phyloP scores from a whole-genome alignment of 2,329 filamentous ascomycete genomes.

The Calonectria crousiana region DNA sequence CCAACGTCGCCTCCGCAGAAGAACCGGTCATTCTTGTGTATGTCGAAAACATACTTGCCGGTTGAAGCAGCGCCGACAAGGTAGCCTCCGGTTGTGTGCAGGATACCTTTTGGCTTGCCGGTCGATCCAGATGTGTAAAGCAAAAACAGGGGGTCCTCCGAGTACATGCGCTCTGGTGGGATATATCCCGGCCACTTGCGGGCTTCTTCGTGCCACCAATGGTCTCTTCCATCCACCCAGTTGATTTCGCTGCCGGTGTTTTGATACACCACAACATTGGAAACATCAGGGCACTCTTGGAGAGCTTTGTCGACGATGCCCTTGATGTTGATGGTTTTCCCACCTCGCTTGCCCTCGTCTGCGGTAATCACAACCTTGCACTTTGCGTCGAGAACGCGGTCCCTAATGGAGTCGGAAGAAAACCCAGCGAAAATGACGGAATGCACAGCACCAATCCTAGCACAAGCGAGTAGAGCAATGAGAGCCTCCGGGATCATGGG shows the following conservation, averaged over 20 bases:
- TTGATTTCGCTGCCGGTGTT: slow-evolving; percentile 89
- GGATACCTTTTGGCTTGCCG: slow-evolving; percentile 94
- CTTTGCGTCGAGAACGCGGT: slow-evolving; percentile 87
- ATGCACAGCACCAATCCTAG: slow-evolving; percentile 90
- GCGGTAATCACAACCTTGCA: slow-evolving; percentile 93
- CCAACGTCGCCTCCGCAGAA: slow-evolving; percentile 97
- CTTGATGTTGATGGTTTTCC: slow-evolving; percentile 93
- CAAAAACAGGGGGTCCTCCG: slow-evolving; percentile 93
- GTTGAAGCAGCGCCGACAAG: slow-evolving; percentile 88
- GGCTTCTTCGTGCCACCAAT: slow-evolving; percentile 96
- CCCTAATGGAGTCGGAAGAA: slow-evolving; percentile 90
- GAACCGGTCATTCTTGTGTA: slow-evolving; percentile 88
- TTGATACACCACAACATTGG: slow-evolving; percentile 87
- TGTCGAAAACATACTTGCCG: slow-evolving; percentile 96
- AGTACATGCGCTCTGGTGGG: slow-evolving; percentile 84
- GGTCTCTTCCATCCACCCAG: slow-evolving; percentile 85
- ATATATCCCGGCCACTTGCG: slow-evolving; percentile 93
- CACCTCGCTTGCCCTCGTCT: slow-evolving; percentile 93
- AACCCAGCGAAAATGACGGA: slow-evolving; percentile 97
- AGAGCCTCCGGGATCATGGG: slow-evolving; percentile 97
- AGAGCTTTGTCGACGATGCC: slow-evolving; percentile 95
- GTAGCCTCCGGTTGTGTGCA: slow-evolving; percentile 94
- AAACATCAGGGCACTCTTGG: slow-evolving; percentile 82
- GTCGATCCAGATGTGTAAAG: slow-evolving; percentile 96
- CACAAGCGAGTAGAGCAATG: slow-evolving; percentile 81